These are phyloP conservation scores for Talaromyces ruber DNA, from an alignment of 495 filamentous ascomycete genomes.

Conservation along the genomic window DNA sequence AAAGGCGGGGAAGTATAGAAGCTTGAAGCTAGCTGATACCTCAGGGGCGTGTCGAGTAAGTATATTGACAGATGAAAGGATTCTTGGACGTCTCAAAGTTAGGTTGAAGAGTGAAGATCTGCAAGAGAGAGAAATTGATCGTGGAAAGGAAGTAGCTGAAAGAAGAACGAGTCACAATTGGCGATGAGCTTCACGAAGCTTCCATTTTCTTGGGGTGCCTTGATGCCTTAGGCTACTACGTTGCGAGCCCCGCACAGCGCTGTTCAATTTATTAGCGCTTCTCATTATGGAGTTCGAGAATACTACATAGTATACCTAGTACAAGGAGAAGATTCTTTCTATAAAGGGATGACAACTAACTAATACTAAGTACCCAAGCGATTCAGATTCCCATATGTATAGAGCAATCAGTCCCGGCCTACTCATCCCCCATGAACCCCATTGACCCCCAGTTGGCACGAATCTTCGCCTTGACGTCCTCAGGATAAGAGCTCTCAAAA, in stretches of 20 bases:
- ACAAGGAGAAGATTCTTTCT: too few species aligned
- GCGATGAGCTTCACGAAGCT: conserved; percentile 5
- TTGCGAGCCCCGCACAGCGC: neutral
- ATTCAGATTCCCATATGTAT: too few species aligned
- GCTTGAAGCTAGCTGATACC: neutral
- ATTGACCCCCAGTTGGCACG: neutral
- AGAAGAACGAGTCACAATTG: neutral
- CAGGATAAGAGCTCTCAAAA: conserved; percentile 12
- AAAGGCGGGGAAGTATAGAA: neutral
- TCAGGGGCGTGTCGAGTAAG: neutral
- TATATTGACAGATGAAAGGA: neutral
- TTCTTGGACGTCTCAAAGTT: neutral
- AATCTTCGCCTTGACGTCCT: conserved; percentile 1
- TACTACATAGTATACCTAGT: too few species aligned
- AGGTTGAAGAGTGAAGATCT: neutral
- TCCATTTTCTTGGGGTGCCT: neutral
- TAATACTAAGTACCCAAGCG: too few species aligned
- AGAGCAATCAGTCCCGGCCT: too few species aligned
- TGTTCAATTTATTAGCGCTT: neutral
- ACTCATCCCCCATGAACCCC: neutral
- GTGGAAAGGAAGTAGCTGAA: neutral
- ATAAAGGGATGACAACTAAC: too few species aligned
- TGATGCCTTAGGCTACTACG: neutral
- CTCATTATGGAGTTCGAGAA: neutral
- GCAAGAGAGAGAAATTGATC: neutral